Base-by-base conservation (phyloP, 441 rosid genomes). In the Monsonia emarginata region DNA sequence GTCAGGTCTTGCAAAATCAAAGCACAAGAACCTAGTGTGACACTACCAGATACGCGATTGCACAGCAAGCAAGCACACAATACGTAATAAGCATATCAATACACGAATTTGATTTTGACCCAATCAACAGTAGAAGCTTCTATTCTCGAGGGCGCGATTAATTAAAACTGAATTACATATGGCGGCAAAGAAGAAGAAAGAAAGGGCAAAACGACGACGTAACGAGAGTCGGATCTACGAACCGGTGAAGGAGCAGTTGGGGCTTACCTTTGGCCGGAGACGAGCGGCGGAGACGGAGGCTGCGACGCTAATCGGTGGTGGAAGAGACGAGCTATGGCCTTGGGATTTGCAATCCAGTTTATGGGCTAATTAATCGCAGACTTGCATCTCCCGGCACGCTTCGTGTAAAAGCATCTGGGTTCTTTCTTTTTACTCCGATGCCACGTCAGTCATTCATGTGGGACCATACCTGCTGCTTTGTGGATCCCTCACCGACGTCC, bases 321-420 rank as follows among this genome's bases (percentile, higher is more conserved):
- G 57, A 21, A 19, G 57, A 50, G 57, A 50, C 24, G 57, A 50
- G 50, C 5, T 19, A 6, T 21, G 25, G 57, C 24, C 25, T 50
- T 21, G 25, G 57, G 25, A 50, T 21, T 44, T 19, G 50, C 25
- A 50, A 50, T 50, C 57, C 5, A 19, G 21, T 19, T 11, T 50
- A 50, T 38, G 46, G 25, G 57, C 21, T 50, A 13, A 50, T 19
- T 19, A 19, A 50, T 50, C 57, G 57, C 57, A 50, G 57, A 50
- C 57, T 50, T 50, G 57, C 57, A 50, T 50, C 57, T 50, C 57
- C 57, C 24, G 57, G 19, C 25, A 50, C 57, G 57, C 25, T 50
- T 50, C 25, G 3, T 50, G 26, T 50, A 19, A 50, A 50, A n/a
- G 57, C 50, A 2, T 46, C 54, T 46, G 50, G n/a, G n/a, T 21